Percentiles rank a stretch among this genome's conserved stretches.
Evolutionary conservation across 2,329 filamentous ascomycete species (phyloP).

Genomic region (Cladosporium colombiae): DNA sequence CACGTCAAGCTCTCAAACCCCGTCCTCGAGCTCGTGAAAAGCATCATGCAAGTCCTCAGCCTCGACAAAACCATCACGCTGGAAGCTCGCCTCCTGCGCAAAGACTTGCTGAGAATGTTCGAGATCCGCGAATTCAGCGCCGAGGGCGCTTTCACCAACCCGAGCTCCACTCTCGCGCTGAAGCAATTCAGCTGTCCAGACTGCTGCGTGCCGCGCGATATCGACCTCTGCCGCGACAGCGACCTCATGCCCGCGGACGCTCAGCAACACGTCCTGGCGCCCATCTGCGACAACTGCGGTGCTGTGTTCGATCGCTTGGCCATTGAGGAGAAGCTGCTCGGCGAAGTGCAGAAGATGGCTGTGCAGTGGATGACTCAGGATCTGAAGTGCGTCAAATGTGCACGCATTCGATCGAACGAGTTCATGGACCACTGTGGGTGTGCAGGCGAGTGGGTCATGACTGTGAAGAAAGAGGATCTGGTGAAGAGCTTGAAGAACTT

Average conservation of each 20-base stretch:
- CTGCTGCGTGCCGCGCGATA: constrained; percentile 83
- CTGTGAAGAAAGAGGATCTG: constrained; percentile 67
- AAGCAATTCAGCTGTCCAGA: constrained; percentile 80
- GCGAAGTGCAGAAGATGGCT: constrained; percentile 70
- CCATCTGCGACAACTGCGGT: constrained; percentile 70
- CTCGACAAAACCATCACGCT: constrained; percentile 88
- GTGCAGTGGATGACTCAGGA: constrained; percentile 88
- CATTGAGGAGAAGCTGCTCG: constrained; percentile 81
- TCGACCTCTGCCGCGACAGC: constrained; percentile 90
- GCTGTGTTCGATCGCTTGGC: constrained; percentile 73
- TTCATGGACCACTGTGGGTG: constrained; percentile 97
- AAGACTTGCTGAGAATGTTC: constrained; percentile 85
- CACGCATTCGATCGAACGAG: constrained; percentile 73
- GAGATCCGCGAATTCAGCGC: constrained; percentile 92
- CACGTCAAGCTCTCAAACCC: constrained; percentile 68
- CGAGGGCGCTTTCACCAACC: constrained; percentile 85
- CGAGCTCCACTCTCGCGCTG: constrained; percentile 72
- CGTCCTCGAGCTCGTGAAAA: constrained; percentile 86
- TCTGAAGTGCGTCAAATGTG: constrained; percentile 76
- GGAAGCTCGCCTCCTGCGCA: constrained; percentile 83
- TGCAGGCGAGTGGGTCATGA: constrained; percentile 79
- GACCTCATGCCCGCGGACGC: constrained; percentile 62
- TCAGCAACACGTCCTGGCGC: constrained; percentile 24
- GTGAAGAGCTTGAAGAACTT: constrained; percentile 68
- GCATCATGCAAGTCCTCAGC: constrained; percentile 85